These are phyloP conservation scores for Mucor mucedo DNA, from an alignment of 371 early-diverging fungal species.

Conservation along the genomic window DNA sequence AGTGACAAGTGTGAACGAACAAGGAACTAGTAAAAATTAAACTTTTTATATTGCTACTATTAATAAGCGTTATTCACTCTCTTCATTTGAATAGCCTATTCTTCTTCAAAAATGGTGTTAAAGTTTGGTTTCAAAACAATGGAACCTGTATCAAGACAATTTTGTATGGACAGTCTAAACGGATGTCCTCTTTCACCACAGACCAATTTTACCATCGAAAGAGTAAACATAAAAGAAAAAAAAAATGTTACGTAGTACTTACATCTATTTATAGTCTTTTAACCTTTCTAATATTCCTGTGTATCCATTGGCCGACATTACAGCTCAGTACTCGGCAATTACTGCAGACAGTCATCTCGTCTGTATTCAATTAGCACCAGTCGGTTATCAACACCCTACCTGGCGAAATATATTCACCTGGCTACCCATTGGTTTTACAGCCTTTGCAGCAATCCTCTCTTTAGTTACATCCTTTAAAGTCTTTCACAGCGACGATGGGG, in stretches of 20 bases:
- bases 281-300: constrained; percentile 24
- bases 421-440: constrained; percentile 52
- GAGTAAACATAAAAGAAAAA: constrained; percentile 9
- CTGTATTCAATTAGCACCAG: constrained; percentile 50
- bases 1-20: constrained; percentile 24
- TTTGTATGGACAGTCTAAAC: constrained; percentile 17
- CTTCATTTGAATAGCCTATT: constrained; percentile 12
- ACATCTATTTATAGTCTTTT: constrained; percentile 25
- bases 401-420: constrained; percentile 46
- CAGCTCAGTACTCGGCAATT: constrained; percentile 37
- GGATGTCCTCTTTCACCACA: constrained; percentile 18
- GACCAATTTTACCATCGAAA: constrained; percentile 17
- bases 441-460: constrained; percentile 44
- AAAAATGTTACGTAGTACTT: neutral
- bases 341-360: constrained; percentile 38
- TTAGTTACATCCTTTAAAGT: constrained; percentile 43
- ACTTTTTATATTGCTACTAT: neutral
- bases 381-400: constrained; percentile 53
- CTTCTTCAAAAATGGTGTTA: constrained; percentile 29
- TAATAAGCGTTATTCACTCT: neutral
- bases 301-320: constrained; percentile 48
- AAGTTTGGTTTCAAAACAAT: constrained; percentile 32
- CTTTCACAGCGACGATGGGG: constrained; percentile 33
- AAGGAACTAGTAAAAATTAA: constrained; percentile 23
- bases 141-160: constrained; percentile 15